A percentile compares a stretch with the other conserved stretches of the same genome.
phyloP scores from a whole-genome alignment of 106 monocot species.

The Ottelia alismoides region DNA sequence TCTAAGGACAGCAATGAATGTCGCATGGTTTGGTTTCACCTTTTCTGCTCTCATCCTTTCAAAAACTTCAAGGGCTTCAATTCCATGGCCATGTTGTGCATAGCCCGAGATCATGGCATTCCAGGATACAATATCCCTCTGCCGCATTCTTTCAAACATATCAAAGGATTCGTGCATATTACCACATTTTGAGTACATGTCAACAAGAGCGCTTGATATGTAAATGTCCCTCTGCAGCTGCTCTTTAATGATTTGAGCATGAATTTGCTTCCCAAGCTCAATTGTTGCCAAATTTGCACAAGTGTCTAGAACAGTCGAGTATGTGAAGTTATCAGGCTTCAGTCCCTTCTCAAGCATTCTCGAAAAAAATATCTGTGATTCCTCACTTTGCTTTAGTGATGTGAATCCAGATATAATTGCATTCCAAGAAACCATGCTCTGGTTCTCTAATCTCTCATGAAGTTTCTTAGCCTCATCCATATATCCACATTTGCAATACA shows the following conservation, averaged over 20 bases:
- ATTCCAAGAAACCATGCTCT: slow-evolving; percentile 71
- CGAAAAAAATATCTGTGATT: slow-evolving; percentile 59
- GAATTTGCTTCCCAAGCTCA: slow-evolving; percentile 71
- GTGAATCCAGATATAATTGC: slow-evolving; percentile 78
- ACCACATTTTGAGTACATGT: slow-evolving; percentile 95
- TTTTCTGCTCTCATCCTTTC: slow-evolving; percentile 56
- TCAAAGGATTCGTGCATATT: slow-evolving; percentile 54
- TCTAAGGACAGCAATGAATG: slow-evolving; percentile 73
- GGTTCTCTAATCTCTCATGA: slow-evolving; percentile 35
- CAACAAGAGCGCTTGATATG: slow-evolving; percentile 81
- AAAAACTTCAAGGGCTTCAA: slow-evolving; percentile 54
- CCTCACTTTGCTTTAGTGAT: slow-evolving; percentile 49
- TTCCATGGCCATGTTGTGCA: slow-evolving; percentile 59
- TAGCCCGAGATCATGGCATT: slow-evolving; percentile 86
- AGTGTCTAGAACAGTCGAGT: slow-evolving; percentile 68
- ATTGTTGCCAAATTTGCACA: slow-evolving; percentile 57
- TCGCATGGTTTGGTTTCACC: slow-evolving; percentile 57
- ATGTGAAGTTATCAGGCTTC: slow-evolving; percentile 80
- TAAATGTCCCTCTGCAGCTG: slow-evolving; percentile 45
- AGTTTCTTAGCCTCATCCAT: slow-evolving; percentile 57
- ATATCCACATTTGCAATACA: slow-evolving; percentile 80
- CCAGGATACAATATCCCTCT: slow-evolving; percentile 70
- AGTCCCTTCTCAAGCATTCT: slow-evolving; percentile 47
- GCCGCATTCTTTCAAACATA: slow-evolving; percentile 46
- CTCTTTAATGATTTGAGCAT: slow-evolving; percentile 63